These are phyloP conservation scores for Erythrophleum fordii DNA, from an alignment of 306 rosid species.

Conservation along the genomic window DNA sequence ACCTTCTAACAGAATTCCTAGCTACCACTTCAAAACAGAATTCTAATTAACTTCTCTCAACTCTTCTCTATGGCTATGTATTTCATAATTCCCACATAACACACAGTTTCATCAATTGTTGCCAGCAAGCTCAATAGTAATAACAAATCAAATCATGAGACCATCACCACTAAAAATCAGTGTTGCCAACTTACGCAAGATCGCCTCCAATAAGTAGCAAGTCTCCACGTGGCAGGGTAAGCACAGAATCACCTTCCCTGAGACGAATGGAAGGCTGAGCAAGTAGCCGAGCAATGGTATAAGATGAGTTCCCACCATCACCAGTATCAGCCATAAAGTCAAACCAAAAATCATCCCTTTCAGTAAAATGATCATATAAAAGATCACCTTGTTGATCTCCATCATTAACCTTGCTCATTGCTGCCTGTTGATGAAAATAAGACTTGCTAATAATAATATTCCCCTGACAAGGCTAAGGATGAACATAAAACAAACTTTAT, in stretches of 20 bases:
- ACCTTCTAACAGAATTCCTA: neutral
- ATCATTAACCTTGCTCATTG: constrained; percentile 78
- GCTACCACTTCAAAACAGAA: too few relatives aligned
- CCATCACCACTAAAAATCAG: constrained; percentile 12
- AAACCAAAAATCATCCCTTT: constrained; percentile 90
- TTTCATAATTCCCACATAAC: neutral
- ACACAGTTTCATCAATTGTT: constrained; percentile 25
- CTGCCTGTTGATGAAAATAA: constrained; percentile 75
- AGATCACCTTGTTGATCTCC: constrained; percentile 70
- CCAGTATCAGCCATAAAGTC: constrained; percentile 99
- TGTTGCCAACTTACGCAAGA: constrained; percentile 81
- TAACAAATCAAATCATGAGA: constrained; percentile 15
- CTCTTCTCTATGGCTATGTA: neutral
- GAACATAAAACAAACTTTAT: constrained; percentile 25
- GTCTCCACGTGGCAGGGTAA: constrained; percentile 77
- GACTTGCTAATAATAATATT: constrained; percentile 19
- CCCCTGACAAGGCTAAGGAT: constrained; percentile 26
- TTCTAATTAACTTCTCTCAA: neutral
- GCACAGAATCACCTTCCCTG: constrained; percentile 55
- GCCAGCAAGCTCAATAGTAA: constrained; percentile 22
- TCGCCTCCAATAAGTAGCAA: constrained; percentile 95
- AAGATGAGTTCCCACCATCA: constrained; percentile 99
- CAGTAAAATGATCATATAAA: constrained; percentile 73
- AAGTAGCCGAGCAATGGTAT: constrained; percentile 86
- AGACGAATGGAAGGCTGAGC: constrained; percentile 81